phyloP scores from a whole-genome alignment of 257 asterid species.

The Marsdenia floribunda region DNA sequence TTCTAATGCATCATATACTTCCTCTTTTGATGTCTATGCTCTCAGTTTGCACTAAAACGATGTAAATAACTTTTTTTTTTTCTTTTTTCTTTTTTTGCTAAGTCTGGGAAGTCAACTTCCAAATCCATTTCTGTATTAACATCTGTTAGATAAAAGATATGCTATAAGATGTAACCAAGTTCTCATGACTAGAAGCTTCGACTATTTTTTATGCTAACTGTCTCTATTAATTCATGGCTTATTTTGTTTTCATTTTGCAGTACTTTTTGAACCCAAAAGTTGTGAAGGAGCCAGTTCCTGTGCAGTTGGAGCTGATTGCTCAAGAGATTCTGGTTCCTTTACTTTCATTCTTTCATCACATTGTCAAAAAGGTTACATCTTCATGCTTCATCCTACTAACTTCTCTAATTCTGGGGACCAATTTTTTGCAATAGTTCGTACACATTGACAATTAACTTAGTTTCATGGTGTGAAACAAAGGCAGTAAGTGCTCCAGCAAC shows the following conservation, averaged over 20 bases:
- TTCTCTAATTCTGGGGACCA: neutral
- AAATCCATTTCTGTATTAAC: neutral
- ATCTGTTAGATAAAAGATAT: neutral
- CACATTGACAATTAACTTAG: slow-evolving; percentile 6
- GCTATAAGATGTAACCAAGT: neutral
- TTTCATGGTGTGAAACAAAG: slow-evolving; percentile 19
- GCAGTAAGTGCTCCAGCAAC: slow-evolving; percentile 11
- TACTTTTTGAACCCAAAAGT: slow-evolving; percentile 38
- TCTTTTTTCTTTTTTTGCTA: no score
- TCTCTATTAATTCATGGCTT: neutral
- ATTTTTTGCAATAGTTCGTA: neutral
- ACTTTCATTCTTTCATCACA: slow-evolving; percentile 30
- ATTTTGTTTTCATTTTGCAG: slow-evolving; percentile 23
- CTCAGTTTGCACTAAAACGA: neutral
- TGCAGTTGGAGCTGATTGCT: slow-evolving; percentile 37
- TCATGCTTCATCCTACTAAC: neutral
- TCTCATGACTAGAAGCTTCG: neutral
- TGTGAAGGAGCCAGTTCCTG: slow-evolving; percentile 43
- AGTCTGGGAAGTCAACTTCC: neutral
- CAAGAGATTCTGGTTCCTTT: slow-evolving; percentile 40
- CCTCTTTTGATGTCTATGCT: neutral
- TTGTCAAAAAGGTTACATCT: slow-evolving; percentile 25
- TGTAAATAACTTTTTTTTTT: neutral
- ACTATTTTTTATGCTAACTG: neutral
- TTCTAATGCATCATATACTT: no score